A percentile compares a stretch with the other conserved stretches of the same genome.
Conservation (phyloP, 495 filamentous ascomycete genomes). For the Penicillium atrosanguineum region DNA sequence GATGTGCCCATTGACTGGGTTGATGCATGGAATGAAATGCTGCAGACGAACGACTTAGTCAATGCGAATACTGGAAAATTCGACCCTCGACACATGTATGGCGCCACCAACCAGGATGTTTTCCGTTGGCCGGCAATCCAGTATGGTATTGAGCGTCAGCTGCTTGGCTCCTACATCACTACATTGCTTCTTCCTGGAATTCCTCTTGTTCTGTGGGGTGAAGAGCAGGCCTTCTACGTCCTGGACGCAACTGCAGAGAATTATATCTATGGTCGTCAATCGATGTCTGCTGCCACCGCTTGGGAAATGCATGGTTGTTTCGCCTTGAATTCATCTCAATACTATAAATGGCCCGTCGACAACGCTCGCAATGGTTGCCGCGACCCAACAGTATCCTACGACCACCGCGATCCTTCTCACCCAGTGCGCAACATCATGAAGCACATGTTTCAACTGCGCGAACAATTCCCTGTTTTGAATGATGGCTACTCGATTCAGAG, state of each 20-base stretch:
- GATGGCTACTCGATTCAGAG: conserved; percentile 57
- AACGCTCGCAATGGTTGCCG: conserved; percentile 53
- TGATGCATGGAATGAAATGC: conserved; percentile 56
- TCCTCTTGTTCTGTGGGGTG: conserved; percentile 65
- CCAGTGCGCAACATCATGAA: conserved; percentile 65
- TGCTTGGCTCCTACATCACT: conserved; percentile 62
- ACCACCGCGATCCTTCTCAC: conserved; percentile 69
- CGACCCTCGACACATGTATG: conserved; percentile 70
- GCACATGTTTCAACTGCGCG: conserved; percentile 61
- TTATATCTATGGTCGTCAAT: conserved; percentile 67
- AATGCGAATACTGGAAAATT: conserved; percentile 65
- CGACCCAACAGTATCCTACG: conserved; percentile 53
- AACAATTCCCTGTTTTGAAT: conserved; percentile 58
- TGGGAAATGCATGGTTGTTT: conserved; percentile 73
- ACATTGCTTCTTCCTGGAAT: conserved; percentile 65
- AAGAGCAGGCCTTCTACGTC: conserved; percentile 68
- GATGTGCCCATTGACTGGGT: conserved; percentile 59
- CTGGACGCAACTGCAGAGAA: conserved; percentile 65
- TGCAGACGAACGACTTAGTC: conserved; percentile 61
- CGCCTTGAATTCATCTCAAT: conserved; percentile 52
- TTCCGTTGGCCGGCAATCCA: conserved; percentile 71
- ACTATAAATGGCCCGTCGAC: conserved; percentile 57
- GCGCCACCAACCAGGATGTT: conserved; percentile 69
- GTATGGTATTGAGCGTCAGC: conserved; percentile 56
- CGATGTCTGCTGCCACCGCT: conserved; percentile 63